These are phyloP conservation scores for Colletotrichum zoysiae DNA, from an alignment of 2,329 filamentous ascomycete genomes.

Conservation along the genomic window DNA sequence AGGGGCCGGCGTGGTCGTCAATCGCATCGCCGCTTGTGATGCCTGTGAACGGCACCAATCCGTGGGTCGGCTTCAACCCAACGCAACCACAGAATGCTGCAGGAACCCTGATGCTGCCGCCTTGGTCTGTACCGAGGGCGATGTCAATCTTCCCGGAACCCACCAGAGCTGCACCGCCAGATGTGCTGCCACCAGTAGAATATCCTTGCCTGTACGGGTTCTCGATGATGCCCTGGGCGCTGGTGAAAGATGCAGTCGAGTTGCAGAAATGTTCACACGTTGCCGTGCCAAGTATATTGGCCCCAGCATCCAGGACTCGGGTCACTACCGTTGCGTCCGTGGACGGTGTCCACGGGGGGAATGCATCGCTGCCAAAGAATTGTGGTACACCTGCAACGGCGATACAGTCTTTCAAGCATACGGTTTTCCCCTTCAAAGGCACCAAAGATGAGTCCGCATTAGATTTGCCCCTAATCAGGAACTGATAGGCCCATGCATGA, in stretches of 20 bases:
- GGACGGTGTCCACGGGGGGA: constrained; percentile 61
- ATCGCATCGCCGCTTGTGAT: constrained; percentile 61
- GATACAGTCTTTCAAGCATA: constrained; percentile 68
- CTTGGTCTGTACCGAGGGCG: constrained; percentile 62
- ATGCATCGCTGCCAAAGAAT: constrained; percentile 64
- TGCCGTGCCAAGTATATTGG: constrained; percentile 62
- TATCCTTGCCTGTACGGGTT: constrained; percentile 61
- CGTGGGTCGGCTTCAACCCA: constrained; percentile 65
- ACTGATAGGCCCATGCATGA: constrained; percentile 64
- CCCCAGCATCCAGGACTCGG: constrained; percentile 63
- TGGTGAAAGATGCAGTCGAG: constrained; percentile 61
- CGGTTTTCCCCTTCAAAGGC: constrained; percentile 56
- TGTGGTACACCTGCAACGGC: constrained; percentile 66
- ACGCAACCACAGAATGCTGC: constrained; percentile 56
- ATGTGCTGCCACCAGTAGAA: constrained; percentile 62
- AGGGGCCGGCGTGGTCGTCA: constrained; percentile 63
- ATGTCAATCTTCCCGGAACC: constrained; percentile 58
- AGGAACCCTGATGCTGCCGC: constrained; percentile 61
- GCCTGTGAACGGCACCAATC: constrained; percentile 64
- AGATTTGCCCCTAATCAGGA: constrained; percentile 53
- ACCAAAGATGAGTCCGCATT: constrained; percentile 11
- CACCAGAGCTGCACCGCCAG: constrained; percentile 61
- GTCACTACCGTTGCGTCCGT: constrained; percentile 68
- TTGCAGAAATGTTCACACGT: constrained; percentile 68
- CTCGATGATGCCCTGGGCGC: constrained; percentile 59